Percentiles rank a stretch among this genome's conserved stretches.
Evolutionary conservation across 139 green algal genomes (phyloP).

Genomic region (Chara braunii): DNA sequence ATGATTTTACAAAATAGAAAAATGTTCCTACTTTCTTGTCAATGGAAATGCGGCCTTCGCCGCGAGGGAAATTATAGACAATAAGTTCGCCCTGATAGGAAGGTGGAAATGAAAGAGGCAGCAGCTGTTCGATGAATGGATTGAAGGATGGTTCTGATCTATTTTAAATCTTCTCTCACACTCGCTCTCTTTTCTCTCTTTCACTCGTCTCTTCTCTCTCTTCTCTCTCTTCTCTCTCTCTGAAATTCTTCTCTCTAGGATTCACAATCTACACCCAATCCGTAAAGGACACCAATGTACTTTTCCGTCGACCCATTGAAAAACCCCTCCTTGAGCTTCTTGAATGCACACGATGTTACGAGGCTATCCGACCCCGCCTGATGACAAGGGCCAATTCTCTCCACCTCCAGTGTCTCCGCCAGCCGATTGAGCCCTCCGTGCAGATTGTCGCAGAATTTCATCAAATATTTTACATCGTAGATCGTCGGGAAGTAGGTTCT

Average conservation of each 20-base stretch:
- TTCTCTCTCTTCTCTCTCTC: too few relatives aligned
- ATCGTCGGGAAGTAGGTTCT: slow-evolving; percentile 87
- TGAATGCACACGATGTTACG: slow-evolving; percentile 81
- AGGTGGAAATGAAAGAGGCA: too few relatives aligned
- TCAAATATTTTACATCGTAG: slow-evolving; percentile 99
- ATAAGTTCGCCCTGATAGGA: too few relatives aligned
- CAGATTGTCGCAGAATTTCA: slow-evolving; percentile 89
- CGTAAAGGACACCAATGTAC: slow-evolving; percentile 86
- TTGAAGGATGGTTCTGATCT: too few relatives aligned
- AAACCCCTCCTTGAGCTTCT: slow-evolving; percentile 75
- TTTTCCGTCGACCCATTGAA: slow-evolving; percentile 64
- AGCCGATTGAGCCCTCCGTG: slow-evolving; percentile 95
- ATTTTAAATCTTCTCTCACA: too few relatives aligned
- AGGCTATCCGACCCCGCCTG: slow-evolving; percentile 86
- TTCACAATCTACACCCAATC: slow-evolving; percentile 70
- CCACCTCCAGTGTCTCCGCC: slow-evolving; percentile 85
- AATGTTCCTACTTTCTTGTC: too few relatives aligned
- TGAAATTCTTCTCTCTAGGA: slow-evolving; percentile 1
- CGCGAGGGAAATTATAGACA: too few relatives aligned
- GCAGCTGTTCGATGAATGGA: too few relatives aligned
- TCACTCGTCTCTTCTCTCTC: too few relatives aligned
- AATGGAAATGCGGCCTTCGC: too few relatives aligned
- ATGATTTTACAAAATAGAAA: too few relatives aligned
- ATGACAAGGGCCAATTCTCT: slow-evolving; percentile 70
- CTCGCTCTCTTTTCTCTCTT: too few relatives aligned